Evolutionary conservation across 768 basidiomycete genomes (phyloP).

Genomic region (Hemileccinum rubropunctum): DNA sequence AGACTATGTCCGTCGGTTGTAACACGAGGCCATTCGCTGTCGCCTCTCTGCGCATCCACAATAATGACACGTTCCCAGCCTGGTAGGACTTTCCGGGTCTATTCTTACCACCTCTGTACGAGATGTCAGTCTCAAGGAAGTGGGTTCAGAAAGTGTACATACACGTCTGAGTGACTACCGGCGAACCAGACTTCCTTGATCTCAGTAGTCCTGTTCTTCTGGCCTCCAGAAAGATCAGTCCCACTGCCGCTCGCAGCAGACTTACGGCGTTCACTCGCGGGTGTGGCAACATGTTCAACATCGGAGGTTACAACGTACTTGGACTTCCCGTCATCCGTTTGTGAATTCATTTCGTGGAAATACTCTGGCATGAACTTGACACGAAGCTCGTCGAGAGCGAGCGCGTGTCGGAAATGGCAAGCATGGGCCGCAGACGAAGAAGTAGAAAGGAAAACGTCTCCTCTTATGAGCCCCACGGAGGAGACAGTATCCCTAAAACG

Average conservation of each 20-base stretch:
- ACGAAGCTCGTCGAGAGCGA: conserved; percentile 62
- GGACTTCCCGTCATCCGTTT: conserved; percentile 11
- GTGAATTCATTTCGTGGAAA: conserved; percentile 28
- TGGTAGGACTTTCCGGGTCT: conserved; percentile 20
- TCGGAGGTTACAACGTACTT: conserved; percentile 5
- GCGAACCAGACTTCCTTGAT: conserved; percentile 72
- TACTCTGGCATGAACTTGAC: conserved; percentile 55
- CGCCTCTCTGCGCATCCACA: conserved; percentile 37
- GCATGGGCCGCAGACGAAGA: conserved; percentile 54
- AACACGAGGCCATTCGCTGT: conserved; percentile 23
- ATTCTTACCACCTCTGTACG: conserved; percentile 22
- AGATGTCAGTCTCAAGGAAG: neutral
- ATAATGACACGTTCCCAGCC: conserved; percentile 25
- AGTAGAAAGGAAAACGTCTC: conserved; percentile 51
- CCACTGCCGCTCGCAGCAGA: neutral
- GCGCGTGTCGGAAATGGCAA: conserved; percentile 59
- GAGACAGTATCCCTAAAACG: conserved; percentile 60
- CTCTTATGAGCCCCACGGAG: conserved; percentile 53
- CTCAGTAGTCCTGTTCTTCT: conserved; percentile 5
- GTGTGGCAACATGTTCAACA: neutral
- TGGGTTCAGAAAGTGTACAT: neutral
- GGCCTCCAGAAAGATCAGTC: neutral
- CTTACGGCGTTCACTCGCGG: neutral
- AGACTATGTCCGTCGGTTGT: conserved; percentile 24
- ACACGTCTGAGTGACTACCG: conserved; percentile 41